phyloP scores from a whole-genome alignment of 805 yeast genomes.

The Candida endomychidarum region DNA sequence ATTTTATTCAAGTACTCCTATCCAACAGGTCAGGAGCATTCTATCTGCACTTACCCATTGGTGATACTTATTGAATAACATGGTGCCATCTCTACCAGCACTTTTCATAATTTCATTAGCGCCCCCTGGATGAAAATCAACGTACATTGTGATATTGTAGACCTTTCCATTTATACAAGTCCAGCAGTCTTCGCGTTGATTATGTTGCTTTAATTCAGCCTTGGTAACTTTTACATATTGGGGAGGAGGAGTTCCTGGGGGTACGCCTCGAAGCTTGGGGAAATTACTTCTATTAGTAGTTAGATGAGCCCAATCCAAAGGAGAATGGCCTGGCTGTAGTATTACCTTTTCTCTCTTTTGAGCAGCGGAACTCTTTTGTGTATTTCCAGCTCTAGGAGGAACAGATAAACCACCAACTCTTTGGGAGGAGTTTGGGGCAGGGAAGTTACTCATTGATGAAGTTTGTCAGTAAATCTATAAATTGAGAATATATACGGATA shows the following conservation, averaged over 20 bases:
- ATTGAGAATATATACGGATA: slow-evolving; percentile 4
- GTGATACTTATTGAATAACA: slow-evolving; percentile 68
- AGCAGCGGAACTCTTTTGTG: slow-evolving; percentile 3
- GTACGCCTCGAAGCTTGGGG: slow-evolving; percentile 53
- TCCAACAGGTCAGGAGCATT: slow-evolving; percentile 72
- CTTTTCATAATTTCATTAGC: slow-evolving; percentile 68
- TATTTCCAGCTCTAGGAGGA: not conserved
- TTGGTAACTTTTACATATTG: slow-evolving; percentile 48
- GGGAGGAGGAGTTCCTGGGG: slow-evolving; percentile 53
- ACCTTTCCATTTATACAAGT: slow-evolving; percentile 76
- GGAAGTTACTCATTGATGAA: slow-evolving; percentile 20
- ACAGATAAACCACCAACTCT: slow-evolving; percentile 20
- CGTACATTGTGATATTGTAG: slow-evolving; percentile 81
- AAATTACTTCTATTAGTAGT: slow-evolving; percentile 42
- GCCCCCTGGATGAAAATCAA: slow-evolving; percentile 94
- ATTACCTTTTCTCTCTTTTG: slow-evolving; percentile 48
- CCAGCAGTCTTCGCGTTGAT: slow-evolving; percentile 74
- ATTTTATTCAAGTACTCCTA: slow-evolving; percentile 46
- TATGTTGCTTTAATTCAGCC: slow-evolving; percentile 62
- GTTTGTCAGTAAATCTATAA: slow-evolving; percentile 2
- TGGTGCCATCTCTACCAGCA: slow-evolving; percentile 84
- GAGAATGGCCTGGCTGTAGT: slow-evolving; percentile 78
- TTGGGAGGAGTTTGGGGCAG: slow-evolving; percentile 38
- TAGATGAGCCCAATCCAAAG: slow-evolving; percentile 79
- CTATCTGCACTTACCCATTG: slow-evolving; percentile 80